Evolutionary conservation across 768 basidiomycete genomes (phyloP), one percentile per base, ranked within the genome.

Genomic region (Clitopilus hobsonii): DNA sequence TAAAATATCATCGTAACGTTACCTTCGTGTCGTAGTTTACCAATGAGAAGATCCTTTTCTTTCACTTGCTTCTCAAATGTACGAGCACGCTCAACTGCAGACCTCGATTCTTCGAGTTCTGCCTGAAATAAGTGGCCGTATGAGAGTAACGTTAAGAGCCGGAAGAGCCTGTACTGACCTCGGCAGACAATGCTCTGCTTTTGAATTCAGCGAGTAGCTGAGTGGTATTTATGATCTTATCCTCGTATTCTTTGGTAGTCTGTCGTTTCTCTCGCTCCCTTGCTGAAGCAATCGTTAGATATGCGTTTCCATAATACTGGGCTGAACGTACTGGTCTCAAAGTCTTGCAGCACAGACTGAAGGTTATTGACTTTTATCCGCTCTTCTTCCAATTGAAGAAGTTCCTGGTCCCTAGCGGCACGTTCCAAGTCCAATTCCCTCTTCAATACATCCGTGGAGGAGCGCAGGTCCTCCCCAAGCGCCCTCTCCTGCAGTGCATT

Each of bases 21-120:
- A 94, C 95, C 85, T 81, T 99, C 96, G 63, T 98, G 96, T 48
- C 95, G 82, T 55, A 98, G 77, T 69, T 98, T 98, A 48, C 88
- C 90, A n/a, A 97, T 91, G 11, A 97, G 78, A n/a, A 91, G 72
- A 54, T 86, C 88, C 80, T 99, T 98, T 69, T 98, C 96, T 70
- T 94, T 97, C 49, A 97, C 77, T 63, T 98, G 93, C 66, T 88
- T 88, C 68, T 95, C 89, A 2, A 98, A 73, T 45, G 85, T 83
- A 38, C 83, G 79, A 4, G 88, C 85, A 38, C 83, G 79, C 1
- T 83, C 77, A 1, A 82, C 81, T 65, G 84, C 86, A 4, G 80
- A 79, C 29, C 83, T 77, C 4, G 84, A 79, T 58, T 93, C 91
- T 56, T 91, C 85, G 23, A 98, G 70, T 67, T 85, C 78, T 14